Base-by-base conservation (phyloP, 805 yeast genomes). In the Saccharomycopsis selenospora region DNA sequence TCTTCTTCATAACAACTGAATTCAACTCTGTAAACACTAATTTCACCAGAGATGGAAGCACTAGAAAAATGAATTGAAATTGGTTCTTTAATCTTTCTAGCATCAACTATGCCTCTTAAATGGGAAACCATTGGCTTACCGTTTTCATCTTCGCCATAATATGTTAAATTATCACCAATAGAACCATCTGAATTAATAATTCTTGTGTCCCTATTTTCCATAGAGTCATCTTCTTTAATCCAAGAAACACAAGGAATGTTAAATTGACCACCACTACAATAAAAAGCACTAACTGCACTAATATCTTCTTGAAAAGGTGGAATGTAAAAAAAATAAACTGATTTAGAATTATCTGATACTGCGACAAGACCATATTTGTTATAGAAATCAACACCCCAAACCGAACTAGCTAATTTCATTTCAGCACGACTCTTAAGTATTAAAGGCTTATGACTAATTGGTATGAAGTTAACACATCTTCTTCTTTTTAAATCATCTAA, bases 361-460 rank as follows among this genome's bases (percentile, higher is more conserved):
- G 66, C 75, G 11, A 81, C 52, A 38, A 75, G 47, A 47, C 67
- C 58, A 30, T 61, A 66, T 41, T 52, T 25, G 3, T 55, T 57
- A n/a, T 61, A 54, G 33, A 73, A 61, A 56, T 79, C 85, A 17
- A 78, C 55, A 0, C 86, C 85, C 89, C 89, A 82, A 1, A 73
- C 77, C 1, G 84, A 77, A 4, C n/a, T n/a, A n/a, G n/a, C n/a
- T n/a, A n/a, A n/a, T n/a, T n/a, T n/a, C n/a, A n/a, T n/a, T n/a
- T n/a, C n/a, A n/a, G n/a, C n/a, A n/a, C n/a, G n/a, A n/a, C n/a
- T n/a, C n/a, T n/a, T n/a, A n/a, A n/a, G n/a, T n/a, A n/a, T n/a
- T n/a, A n/a, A n/a, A n/a, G n/a, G n/a, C n/a, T n/a, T n/a, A n/a
- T n/a, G n/a, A n/a, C n/a, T n/a, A n/a, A n/a, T n/a, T n/a, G n/a